A percentile compares a stretch with the other conserved stretches of the same genome.
Evolutionary conservation across 2,329 filamentous ascomycete species (phyloP).

Genomic region (Trichophyton schoenleinii): DNA sequence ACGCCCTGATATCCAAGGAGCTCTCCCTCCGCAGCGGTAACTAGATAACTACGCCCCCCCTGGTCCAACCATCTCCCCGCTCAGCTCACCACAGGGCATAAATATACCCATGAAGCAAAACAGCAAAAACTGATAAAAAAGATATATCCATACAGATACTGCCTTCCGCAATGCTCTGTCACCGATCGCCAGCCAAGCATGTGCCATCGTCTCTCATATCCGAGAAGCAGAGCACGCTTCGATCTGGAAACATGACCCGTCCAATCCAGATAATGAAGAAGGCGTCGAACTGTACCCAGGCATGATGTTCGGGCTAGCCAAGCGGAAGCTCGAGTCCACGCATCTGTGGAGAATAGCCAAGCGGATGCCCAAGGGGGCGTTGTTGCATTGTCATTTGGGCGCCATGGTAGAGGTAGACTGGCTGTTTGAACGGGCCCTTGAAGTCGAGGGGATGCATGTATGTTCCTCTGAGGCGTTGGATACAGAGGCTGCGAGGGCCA

Average conservation of each 20-base stretch:
- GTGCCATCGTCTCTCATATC: conserved; percentile 67
- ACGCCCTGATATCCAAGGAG: conserved; percentile 10
- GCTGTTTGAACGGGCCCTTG: conserved; percentile 59
- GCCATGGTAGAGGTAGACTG: conserved; percentile 84
- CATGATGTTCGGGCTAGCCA: conserved; percentile 86
- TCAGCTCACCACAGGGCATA: neutral
- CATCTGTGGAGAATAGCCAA: conserved; percentile 75
- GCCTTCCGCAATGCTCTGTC: conserved; percentile 46
- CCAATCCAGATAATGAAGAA: conserved; percentile 52
- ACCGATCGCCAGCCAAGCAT: conserved; percentile 64
- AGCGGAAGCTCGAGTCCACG: conserved; percentile 72
- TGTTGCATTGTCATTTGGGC: conserved; percentile 79
- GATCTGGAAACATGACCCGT: conserved; percentile 50
- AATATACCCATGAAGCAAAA: neutral
- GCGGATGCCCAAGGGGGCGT: conserved; percentile 71
- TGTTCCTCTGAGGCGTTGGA: conserved; percentile 45
- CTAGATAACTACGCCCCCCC: neutral
- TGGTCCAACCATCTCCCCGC: neutral
- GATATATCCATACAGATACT: conserved; percentile 16
- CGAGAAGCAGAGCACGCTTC: conserved; percentile 62
- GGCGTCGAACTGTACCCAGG: conserved; percentile 61
- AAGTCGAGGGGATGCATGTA: conserved; percentile 61
- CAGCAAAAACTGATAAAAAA: neutral
- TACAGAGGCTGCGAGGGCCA: conserved; percentile 41
- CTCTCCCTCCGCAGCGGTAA: conserved; percentile 11